Percentiles rank a stretch among this genome's conserved stretches.
phyloP scores from a whole-genome alignment of 169 alveolate species.

The Eimeria brunetti region DNA sequence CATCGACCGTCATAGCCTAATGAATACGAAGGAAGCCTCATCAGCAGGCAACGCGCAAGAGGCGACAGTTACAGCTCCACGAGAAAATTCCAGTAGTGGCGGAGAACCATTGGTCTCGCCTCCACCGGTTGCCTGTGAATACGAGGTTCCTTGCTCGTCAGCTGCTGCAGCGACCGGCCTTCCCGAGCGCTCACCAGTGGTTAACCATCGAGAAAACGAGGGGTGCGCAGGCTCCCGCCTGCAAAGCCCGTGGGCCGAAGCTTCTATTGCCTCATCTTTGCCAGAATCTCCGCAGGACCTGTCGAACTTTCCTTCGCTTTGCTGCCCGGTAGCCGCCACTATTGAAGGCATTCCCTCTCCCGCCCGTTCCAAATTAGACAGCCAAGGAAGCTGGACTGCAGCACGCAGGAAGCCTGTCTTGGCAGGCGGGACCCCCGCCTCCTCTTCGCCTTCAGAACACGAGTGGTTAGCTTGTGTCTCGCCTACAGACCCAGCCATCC shows the following conservation, averaged over 20 bases:
- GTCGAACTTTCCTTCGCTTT: conserved; percentile 53
- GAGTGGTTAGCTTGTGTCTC: conserved; percentile 58
- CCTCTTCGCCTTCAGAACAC: conserved; percentile 53
- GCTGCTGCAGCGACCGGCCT: neutral
- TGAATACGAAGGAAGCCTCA: neutral
- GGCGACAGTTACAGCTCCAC: neutral
- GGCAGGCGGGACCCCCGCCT: neutral
- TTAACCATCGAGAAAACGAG: neutral
- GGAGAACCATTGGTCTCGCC: neutral
- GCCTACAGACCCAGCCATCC: conserved; percentile 22
- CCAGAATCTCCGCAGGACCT: conserved; percentile 53
- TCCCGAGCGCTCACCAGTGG: neutral
- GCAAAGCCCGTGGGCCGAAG: conserved; percentile 61
- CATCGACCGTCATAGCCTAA: neutral
- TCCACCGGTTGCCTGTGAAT: neutral
- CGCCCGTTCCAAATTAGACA: neutral
- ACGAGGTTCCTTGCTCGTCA: neutral
- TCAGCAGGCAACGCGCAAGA: neutral
- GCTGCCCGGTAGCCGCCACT: conserved; percentile 63
- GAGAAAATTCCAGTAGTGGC: neutral
- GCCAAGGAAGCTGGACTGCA: conserved; percentile 11
- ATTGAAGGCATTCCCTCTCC: conserved; percentile 27
- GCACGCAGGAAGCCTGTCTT: neutral
- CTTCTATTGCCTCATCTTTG: conserved; percentile 41
- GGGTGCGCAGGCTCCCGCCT: neutral